Evolutionary conservation across 2,329 filamentous ascomycete species (phyloP).

Genomic region (Phyllosticta ampelicida): DNA sequence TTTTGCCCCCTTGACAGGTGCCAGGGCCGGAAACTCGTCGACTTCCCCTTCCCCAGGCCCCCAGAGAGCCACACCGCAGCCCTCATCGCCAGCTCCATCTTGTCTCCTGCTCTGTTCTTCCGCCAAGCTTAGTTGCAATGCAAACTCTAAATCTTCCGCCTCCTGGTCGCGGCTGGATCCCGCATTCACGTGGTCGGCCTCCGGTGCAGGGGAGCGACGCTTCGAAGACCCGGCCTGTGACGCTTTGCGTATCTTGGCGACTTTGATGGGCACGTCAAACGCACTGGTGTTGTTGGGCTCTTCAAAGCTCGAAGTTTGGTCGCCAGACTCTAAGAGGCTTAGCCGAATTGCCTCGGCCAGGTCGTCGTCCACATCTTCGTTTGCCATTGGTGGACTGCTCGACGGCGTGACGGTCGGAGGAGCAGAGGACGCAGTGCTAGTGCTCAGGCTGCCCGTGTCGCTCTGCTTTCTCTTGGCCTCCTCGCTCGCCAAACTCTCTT

Average conservation of each 20-base stretch:
- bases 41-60: neutral
- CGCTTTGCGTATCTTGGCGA: constrained; percentile 27
- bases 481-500: constrained; percentile 44
- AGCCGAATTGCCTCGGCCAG: constrained; percentile 53
- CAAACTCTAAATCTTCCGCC: constrained; percentile 49
- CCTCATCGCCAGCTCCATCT: neutral
- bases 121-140: constrained; percentile 50
- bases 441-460: constrained; percentile 24
- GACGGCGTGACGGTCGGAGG: constrained; percentile 22
- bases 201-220: constrained; percentile 13
- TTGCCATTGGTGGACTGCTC: constrained; percentile 21
- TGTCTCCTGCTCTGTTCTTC: constrained; percentile 43
- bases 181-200: constrained; percentile 24
- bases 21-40: constrained; percentile 7
- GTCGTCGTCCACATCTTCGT: constrained; percentile 44
- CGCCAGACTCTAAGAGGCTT: constrained; percentile 24
- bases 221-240: constrained; percentile 12
- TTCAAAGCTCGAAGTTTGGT: constrained; percentile 8
- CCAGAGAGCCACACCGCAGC: neutral
- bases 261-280: constrained; percentile 38
- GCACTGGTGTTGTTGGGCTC: constrained; percentile 7
- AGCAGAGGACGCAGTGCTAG: constrained; percentile 22
- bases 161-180: constrained; percentile 32
- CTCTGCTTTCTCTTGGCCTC: constrained; percentile 37
- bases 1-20: neutral